Evolutionary conservation across 352 stramenopile species (phyloP), one percentile per base, ranked within the genome.

Genomic region (Pythium aquatile): DNA sequence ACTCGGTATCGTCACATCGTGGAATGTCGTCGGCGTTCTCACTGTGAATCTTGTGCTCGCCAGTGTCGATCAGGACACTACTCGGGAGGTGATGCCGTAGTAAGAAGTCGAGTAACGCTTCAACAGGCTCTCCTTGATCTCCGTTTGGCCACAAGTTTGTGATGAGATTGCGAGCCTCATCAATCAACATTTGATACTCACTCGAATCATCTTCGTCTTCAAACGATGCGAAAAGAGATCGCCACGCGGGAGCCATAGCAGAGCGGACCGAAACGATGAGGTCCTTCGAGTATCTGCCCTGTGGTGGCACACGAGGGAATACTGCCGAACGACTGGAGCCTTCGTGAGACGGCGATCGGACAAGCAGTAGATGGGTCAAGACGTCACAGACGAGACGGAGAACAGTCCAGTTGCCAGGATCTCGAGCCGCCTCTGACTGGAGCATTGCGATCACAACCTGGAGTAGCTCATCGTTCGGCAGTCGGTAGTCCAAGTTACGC

Each of bases 21-120:
- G 44, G 20, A 3, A 51, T 30, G 4, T 51, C 44, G 7, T 51
- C 44, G 9, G 20, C 24, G 2, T 51, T 51, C 7, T 17, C 2
- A 7, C 1, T 13, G 17, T 29, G 2, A 20, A 51, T 30, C n/a
- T 51, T 51, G 44, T 26, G 37, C 16, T 20, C 16, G 40, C 5
- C 3, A 8, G n/a, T 29, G 4, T 42, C 20, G 20, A 16, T 14
- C 2, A 6, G 2, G 44, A 26, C 24, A 29, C 14, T 8, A 26
- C 20, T 14, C 6, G 44, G 30, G 4, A 62, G 44, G 16, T 58
- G 52, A 40, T 58, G 52, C 16, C 35, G 14, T 9, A 58, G 24
- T 16, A 58, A 16, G 35, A 58, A 37, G 10, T 42, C 32, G 17
- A 58, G 52, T 17, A 58, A 46, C 11, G 17, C 35, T 30, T 58